Evolutionary conservation across 2,329 filamentous ascomycete genomes (phyloP), one percentile per base, ranked within the genome.

Genomic region (Fusarium neocosmosporiellum): DNA sequence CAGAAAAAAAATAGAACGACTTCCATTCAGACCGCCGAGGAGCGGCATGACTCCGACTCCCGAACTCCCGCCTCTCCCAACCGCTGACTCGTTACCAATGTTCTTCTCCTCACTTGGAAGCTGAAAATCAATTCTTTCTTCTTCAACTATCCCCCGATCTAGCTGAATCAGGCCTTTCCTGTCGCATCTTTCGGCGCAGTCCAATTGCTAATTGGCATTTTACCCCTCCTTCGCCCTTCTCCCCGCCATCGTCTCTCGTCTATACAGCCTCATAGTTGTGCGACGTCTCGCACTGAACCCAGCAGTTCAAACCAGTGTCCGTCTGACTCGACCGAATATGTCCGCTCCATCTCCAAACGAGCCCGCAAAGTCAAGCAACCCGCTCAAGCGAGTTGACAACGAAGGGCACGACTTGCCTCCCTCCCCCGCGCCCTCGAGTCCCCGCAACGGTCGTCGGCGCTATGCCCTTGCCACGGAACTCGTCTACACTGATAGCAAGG

Each of bases 401-500:
- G 93, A 96, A 78, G 94, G 94, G 46, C 93, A 97, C 83, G 87
- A 95, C 78, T 87, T 98, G 59, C 95, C 95, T 59, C 95, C 95
- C 1, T 98, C 96, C 9, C 96, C 96, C 2, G 94, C 96, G 27
- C 95, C 96, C 3, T 98, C 96, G 18, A 98, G 93, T 80, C 96
- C 96, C 27, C 90, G 92, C 80, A 93, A 92, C 80, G 95, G 94
- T 72, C 91, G 93, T 75, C 85, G 88, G 50, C 94, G 94, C 76
- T 99, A 98, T 84, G 95, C 95, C 53, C 90, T 99, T 69, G 96
- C 96, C 66, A 99, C 96, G 6, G 96, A 99, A 84, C 87, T 99
- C 71, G 96, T 99, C 69, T 98, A 96, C 83, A 98, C 96, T 59
- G 96, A 99, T 78, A 91, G 93, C 81, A 96, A 92, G 84, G 96